phyloP scores from a whole-genome alignment of 2,329 filamentous ascomycete genomes.

The Penicillium hordei region DNA sequence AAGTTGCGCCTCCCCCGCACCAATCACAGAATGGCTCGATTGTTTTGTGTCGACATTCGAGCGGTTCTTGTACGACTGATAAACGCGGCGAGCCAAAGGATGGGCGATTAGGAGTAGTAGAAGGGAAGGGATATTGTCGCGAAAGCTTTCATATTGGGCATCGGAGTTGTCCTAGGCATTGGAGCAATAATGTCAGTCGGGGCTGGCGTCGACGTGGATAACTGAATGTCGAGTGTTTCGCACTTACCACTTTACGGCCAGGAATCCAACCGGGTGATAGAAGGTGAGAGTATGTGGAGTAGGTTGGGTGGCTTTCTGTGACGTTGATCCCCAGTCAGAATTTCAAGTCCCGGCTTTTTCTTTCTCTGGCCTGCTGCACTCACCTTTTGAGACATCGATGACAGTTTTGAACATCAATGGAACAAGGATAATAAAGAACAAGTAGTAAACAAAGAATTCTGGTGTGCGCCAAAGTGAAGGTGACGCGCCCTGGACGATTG shows the following conservation, averaged over 20 bases:
- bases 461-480: constrained; percentile 79
- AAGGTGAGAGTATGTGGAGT: constrained; percentile 67
- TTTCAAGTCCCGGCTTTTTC: background rate
- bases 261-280: constrained; percentile 87
- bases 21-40: constrained; percentile 23
- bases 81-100: constrained; percentile 71
- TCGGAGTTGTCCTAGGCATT: constrained; percentile 76
- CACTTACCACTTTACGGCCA: constrained; percentile 77
- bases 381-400: constrained; percentile 80
- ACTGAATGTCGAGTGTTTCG: background rate
- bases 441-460: constrained; percentile 82
- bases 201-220: background rate
- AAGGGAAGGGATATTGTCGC: constrained; percentile 82
- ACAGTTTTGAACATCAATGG: constrained; percentile 91
- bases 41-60: constrained; percentile 27
- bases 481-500: constrained; percentile 49
- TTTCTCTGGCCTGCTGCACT: constrained; percentile 27
- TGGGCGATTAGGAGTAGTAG: constrained; percentile 71
- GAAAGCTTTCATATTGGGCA: constrained; percentile 80
- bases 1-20: constrained; percentile 57
- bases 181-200: constrained; percentile 23
- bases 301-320: constrained; percentile 77
- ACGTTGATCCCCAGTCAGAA: constrained; percentile 16
- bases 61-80: constrained; percentile 58
- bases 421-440: constrained; percentile 64